These are phyloP conservation scores for Xylariomycetidae sp. DNA, from an alignment of 2,329 filamentous ascomycete species.

Conservation along the genomic window DNA sequence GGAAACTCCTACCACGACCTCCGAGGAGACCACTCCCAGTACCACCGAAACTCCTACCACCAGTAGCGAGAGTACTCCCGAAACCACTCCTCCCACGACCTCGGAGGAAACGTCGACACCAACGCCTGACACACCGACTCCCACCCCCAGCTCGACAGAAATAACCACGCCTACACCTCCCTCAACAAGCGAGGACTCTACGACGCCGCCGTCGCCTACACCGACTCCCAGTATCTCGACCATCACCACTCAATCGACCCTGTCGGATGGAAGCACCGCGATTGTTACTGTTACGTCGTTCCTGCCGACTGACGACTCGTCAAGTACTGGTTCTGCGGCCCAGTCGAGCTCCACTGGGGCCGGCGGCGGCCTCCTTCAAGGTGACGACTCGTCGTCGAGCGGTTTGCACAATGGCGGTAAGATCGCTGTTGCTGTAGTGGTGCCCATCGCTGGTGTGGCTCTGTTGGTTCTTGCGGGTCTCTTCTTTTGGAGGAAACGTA, in stretches of 20 bases:
- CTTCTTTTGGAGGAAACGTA: slow-evolving; percentile 84
- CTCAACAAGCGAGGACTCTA: slow-evolving; percentile 8
- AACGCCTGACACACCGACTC: slow-evolving; percentile 5
- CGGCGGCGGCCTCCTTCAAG: slow-evolving; percentile 11
- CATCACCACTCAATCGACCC: slow-evolving; percentile 9
- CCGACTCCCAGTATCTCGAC: slow-evolving; percentile 1
- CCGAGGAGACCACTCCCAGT: slow-evolving; percentile 7
- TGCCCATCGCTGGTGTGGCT: slow-evolving; percentile 84
- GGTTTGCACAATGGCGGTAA: slow-evolving; percentile 58
- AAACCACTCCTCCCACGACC: slow-evolving; percentile 6
- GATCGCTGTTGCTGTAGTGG: slow-evolving; percentile 88
- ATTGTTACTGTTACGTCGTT: slow-evolving; percentile 21
- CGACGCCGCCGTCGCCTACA: slow-evolving; percentile 9
- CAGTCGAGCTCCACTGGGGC: slow-evolving; percentile 14
- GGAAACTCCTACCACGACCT: slow-evolving; percentile 3
- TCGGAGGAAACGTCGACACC: slow-evolving; percentile 5
- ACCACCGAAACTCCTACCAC: slow-evolving; percentile 5
- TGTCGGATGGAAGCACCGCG: slow-evolving; percentile 13
- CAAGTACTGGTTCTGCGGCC: slow-evolving; percentile 5
- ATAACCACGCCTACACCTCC: slow-evolving; percentile 4
- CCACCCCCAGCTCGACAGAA: slow-evolving; percentile 8
- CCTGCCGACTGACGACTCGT: slow-evolving; percentile 11
- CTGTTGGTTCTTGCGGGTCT: slow-evolving; percentile 70
- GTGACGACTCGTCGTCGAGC: slow-evolving; percentile 20
- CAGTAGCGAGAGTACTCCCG: slow-evolving; percentile 8